These are phyloP conservation scores for Aristolochia contorta DNA, from an alignment of 164 flowering plant species.

Conservation along the genomic window DNA sequence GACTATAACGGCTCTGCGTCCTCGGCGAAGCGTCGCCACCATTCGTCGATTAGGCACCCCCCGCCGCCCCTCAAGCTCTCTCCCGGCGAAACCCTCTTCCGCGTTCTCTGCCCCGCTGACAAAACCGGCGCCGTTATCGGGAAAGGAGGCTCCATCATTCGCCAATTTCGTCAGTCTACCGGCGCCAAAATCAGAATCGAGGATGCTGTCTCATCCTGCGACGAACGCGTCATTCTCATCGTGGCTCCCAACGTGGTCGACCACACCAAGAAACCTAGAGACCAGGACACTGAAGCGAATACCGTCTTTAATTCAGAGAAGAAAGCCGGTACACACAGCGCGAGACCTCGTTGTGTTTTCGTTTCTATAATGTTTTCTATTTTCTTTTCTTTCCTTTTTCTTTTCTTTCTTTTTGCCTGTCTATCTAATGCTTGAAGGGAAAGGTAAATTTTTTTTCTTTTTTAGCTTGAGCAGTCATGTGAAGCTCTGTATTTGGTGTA, in stretches of 20 bases:
- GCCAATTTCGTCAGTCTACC: conserved; percentile 28
- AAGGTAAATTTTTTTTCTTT: too few species aligned
- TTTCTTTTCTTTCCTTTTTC: too few species aligned
- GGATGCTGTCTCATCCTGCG: conserved; percentile 19
- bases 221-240: conserved; percentile 27
- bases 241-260: conserved; percentile 13
- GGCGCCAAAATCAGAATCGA: conserved; percentile 32
- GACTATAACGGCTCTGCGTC: conserved; percentile 10
- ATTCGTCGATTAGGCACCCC: conserved; percentile 9
- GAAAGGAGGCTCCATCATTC: conserved; percentile 30
- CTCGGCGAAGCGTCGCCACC: conserved; percentile 7
- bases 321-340: conserved; percentile 3
- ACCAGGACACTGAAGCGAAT: background rate
- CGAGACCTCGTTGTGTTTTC: background rate
- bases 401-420: too few species aligned
- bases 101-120: conserved; percentile 30
- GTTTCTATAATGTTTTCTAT: too few species aligned
- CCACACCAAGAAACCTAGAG: background rate
- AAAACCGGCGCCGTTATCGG: conserved; percentile 33
- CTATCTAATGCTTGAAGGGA: too few species aligned
- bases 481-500: background rate
- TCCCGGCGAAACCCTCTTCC: conserved; percentile 21
- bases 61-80: conserved; percentile 16
- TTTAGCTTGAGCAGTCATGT: too few species aligned
- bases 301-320: background rate